Conservation (phyloP, 805 yeast species). For the Pichia nanzhaoensis region DNA sequence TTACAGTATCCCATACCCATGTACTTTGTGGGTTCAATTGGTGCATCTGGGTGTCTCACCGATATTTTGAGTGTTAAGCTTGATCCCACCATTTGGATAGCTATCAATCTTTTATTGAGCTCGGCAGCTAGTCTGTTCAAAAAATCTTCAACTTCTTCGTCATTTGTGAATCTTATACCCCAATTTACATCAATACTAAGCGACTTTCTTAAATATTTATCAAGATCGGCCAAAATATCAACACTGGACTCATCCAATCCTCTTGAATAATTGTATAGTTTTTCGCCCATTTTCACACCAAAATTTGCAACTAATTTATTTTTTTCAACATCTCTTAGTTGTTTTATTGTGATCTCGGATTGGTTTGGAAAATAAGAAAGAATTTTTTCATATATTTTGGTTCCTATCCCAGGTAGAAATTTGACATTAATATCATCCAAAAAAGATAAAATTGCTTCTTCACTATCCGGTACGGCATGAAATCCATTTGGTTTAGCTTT, state of each 20-base stretch:
- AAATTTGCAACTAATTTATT: constrained; percentile 38
- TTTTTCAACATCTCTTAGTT: constrained; percentile 33
- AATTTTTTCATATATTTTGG: constrained; percentile 42
- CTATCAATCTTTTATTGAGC: constrained; percentile 44
- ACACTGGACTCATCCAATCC: constrained; percentile 65
- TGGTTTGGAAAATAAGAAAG: constrained; percentile 19
- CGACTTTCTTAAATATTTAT: constrained; percentile 57
- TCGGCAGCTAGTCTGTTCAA: constrained; percentile 53
- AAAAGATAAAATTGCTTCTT: constrained; percentile 26
- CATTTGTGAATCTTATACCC: constrained; percentile 71
- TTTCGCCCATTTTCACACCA: constrained; percentile 68
- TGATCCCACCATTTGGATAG: constrained; percentile 44
- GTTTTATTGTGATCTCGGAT: constrained; percentile 30
- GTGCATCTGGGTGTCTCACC: constrained; percentile 57
- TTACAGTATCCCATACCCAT: constrained; percentile 84
- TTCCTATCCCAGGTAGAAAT: constrained; percentile 61
- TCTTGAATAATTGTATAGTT: constrained; percentile 49
- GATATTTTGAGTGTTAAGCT: constrained; percentile 62
- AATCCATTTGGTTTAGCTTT: constrained; percentile 78
- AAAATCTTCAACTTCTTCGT: constrained; percentile 59
- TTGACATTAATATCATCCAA: constrained; percentile 33
- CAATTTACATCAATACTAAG: constrained; percentile 85
- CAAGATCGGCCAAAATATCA: constrained; percentile 43
- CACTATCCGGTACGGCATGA: constrained; percentile 28
- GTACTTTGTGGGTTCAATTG: constrained; percentile 67